These are phyloP conservation scores for Phytopythium boreale DNA, from an alignment of 352 stramenopile genomes.

Conservation along the genomic window DNA sequence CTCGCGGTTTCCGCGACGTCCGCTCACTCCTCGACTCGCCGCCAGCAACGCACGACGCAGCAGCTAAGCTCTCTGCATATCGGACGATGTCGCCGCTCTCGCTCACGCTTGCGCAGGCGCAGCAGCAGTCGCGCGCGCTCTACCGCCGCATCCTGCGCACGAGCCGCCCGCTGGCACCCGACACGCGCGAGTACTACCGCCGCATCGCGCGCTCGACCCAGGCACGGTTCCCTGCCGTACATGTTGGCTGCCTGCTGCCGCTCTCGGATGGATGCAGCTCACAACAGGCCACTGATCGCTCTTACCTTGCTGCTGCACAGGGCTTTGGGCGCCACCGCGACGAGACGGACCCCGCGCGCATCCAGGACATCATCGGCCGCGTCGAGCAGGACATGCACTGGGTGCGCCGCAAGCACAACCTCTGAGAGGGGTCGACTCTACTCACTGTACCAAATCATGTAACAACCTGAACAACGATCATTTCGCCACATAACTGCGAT, in stretches of 20 bases:
- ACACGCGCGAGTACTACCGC: slow-evolving; percentile 41
- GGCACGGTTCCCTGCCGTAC: slow-evolving; percentile 4
- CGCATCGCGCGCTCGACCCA: slow-evolving; percentile 36
- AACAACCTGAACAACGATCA: not conserved
- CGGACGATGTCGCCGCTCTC: slow-evolving; percentile 6
- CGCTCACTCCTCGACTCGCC: not conserved
- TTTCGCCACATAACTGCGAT: too few relatives aligned
- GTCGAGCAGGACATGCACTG: slow-evolving; percentile 46
- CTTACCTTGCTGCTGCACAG: slow-evolving; percentile 5
- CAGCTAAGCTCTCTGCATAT: not conserved
- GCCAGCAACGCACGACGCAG: not conserved
- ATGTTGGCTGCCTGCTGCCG: not conserved
- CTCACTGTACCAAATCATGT: not conserved
- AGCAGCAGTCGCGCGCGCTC: slow-evolving; percentile 26
- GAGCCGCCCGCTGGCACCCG: slow-evolving; percentile 33
- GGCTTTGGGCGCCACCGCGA: slow-evolving; percentile 33
- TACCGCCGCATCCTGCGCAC: slow-evolving; percentile 45
- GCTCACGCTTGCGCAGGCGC: slow-evolving; percentile 9
- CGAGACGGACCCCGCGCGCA: slow-evolving; percentile 29
- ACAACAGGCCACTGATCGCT: not conserved
- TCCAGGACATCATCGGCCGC: slow-evolving; percentile 29
- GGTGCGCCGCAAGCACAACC: slow-evolving; percentile 40
- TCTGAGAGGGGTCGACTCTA: not conserved
- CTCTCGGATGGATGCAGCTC: not conserved
- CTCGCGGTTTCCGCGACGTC: not conserved